Conservation (phyloP, 495 filamentous ascomycete genomes). For the Rhypophila decipiens region DNA sequence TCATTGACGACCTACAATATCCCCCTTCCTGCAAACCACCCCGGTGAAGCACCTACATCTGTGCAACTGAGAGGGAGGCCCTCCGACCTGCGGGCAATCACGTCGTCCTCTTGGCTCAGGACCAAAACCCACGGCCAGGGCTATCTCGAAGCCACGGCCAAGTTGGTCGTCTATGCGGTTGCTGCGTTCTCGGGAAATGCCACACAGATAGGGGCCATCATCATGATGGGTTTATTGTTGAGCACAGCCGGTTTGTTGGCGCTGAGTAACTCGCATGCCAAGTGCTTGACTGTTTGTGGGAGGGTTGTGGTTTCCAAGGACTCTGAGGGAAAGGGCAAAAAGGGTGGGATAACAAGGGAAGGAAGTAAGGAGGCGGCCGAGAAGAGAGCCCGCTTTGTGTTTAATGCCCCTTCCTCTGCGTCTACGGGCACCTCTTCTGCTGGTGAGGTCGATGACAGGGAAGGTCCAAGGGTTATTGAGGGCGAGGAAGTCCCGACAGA, state of each 20-base stretch:
- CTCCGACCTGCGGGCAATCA: conserved; percentile 53
- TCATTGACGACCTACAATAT: conserved; percentile 27
- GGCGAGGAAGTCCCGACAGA: too few species aligned
- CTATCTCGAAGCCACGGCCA: conserved; percentile 37
- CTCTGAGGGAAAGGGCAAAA: not conserved
- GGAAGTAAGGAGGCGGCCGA: too few species aligned
- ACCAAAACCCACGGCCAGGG: conserved; percentile 45
- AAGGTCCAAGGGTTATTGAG: too few species aligned
- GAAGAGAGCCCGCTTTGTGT: too few species aligned
- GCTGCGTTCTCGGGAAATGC: conserved; percentile 48
- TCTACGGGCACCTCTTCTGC: too few species aligned
- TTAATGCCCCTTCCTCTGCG: too few species aligned
- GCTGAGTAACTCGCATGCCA: conserved; percentile 43
- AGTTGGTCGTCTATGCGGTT: conserved; percentile 48
- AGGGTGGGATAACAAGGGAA: not conserved
- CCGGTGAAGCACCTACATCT: conserved; percentile 11
- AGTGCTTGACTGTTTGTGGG: conserved; percentile 33
- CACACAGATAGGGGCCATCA: conserved; percentile 38
- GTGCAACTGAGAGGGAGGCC: conserved; percentile 46
- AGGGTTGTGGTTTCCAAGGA: conserved; percentile 27
- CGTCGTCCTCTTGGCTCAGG: conserved; percentile 48
- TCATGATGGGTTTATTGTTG: conserved; percentile 44
- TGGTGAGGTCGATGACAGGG: too few species aligned
- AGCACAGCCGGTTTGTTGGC: conserved; percentile 43
- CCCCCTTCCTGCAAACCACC: too few species aligned